Evolutionary conservation across 1,284 basidiomycete genomes (phyloP).

Genomic region (Phlebopus sp.): DNA sequence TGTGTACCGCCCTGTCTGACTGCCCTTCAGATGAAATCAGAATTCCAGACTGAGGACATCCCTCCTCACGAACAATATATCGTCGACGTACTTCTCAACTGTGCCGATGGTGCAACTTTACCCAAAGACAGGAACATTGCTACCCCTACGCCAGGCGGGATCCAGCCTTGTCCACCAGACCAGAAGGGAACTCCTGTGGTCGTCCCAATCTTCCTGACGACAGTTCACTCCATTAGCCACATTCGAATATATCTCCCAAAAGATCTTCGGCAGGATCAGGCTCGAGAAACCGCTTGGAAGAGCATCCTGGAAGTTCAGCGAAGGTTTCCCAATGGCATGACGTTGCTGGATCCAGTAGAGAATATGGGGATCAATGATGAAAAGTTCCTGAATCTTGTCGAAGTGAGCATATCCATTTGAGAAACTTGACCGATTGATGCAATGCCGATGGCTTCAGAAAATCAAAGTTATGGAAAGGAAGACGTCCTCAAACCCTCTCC

Average conservation of each 20-base stretch:
- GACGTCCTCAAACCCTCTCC: slow-evolving; percentile 73
- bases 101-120: slow-evolving; percentile 63
- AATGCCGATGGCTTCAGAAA: slow-evolving; percentile 54
- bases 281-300: slow-evolving; percentile 86
- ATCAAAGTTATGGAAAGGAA: slow-evolving; percentile 84
- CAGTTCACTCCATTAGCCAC: slow-evolving; percentile 83
- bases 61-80: slow-evolving; percentile 90
- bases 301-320: slow-evolving; percentile 87
- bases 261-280: slow-evolving; percentile 76
- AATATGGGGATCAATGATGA: slow-evolving; percentile 98
- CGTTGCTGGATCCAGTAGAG: slow-evolving; percentile 87
- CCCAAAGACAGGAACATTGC: slow-evolving; percentile 60
- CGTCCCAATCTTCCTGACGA: slow-evolving; percentile 87
- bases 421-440: neutral
- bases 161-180: slow-evolving; percentile 70
- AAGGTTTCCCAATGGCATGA: slow-evolving; percentile 85
- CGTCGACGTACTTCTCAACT: slow-evolving; percentile 89
- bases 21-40: slow-evolving; percentile 23
- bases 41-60: slow-evolving; percentile 54
- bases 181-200: slow-evolving; percentile 83
- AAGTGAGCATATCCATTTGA: slow-evolving; percentile 45
- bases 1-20: neutral
- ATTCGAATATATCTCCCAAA: slow-evolving; percentile 89
- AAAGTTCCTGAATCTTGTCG: slow-evolving; percentile 83
- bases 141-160: slow-evolving; percentile 60